Conservation (phyloP, 306 rosid species). For the Rosa chinensis region DNA sequence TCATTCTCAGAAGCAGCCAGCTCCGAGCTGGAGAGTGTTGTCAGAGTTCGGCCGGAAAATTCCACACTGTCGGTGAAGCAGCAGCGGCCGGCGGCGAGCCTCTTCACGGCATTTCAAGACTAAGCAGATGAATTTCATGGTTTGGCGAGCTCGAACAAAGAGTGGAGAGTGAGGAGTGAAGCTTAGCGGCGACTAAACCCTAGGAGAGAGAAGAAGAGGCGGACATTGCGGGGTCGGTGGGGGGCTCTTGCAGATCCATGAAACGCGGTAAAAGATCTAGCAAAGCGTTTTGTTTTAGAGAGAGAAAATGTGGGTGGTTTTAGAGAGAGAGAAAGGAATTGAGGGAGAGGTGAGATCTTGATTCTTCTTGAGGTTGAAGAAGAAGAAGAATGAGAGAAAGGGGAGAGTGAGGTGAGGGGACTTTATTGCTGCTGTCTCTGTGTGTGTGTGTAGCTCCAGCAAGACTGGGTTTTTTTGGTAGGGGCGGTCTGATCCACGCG, state of each 20-base stretch:
- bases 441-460: conserved; percentile 25
- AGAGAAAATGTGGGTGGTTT: conserved; percentile 20
- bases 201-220: conserved; percentile 47
- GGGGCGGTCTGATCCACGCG: conserved; percentile 34
- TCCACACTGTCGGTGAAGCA: conserved; percentile 22
- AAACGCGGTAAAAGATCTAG: conserved; percentile 62
- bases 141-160: neutral
- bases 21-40: conserved; percentile 25
- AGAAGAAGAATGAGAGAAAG: conserved; percentile 14
- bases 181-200: conserved; percentile 38
- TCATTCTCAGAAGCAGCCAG: conserved; percentile 38
- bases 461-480: conserved; percentile 6
- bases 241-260: conserved; percentile 56
- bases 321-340: conserved; percentile 10
- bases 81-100: conserved; percentile 26
- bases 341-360: conserved; percentile 14
- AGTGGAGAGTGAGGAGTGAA: neutral
- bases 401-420: conserved; percentile 18
- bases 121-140: conserved; percentile 33
- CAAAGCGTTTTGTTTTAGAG: neutral
- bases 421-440: conserved; percentile 40
- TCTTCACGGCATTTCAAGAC: conserved; percentile 23
- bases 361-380: neutral
- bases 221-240: conserved; percentile 34
- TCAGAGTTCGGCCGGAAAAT: conserved; percentile 18